Conservation (phyloP, 352 stramenopile genomes). For the Phytophthora fragariae region DNA sequence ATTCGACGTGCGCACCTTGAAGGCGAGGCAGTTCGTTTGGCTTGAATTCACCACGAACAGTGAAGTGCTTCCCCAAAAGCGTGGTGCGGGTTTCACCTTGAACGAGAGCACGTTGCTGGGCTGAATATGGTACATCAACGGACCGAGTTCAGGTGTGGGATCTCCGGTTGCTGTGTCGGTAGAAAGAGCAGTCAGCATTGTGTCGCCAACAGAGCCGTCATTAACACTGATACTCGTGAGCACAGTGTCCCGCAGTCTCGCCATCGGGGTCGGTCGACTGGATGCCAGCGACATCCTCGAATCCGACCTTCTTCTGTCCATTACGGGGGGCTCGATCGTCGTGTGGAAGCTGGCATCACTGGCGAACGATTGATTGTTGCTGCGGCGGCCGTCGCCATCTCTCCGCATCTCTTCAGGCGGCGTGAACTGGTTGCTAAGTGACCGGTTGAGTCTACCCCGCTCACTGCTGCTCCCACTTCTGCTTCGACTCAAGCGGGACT, state of each 20-base stretch:
- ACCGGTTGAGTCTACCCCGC: constrained; percentile 6
- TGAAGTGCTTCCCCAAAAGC: constrained; percentile 46
- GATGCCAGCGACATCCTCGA: constrained; percentile 8
- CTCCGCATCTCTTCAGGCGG: constrained; percentile 18
- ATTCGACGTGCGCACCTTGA: constrained; percentile 87
- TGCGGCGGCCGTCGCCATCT: constrained; percentile 9
- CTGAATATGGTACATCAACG: constrained; percentile 52
- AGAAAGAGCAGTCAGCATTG: constrained; percentile 39
- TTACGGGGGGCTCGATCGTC: constrained; percentile 13
- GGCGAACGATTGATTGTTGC: constrained; percentile 26
- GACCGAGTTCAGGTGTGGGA: constrained; percentile 15
- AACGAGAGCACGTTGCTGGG: constrained; percentile 57
- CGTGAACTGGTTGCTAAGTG: constrained; percentile 34
- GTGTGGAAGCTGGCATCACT: constrained; percentile 34
- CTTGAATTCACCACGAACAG: constrained; percentile 75
- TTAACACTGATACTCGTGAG: constrained; percentile 34
- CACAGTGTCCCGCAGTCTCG: constrained; percentile 22
- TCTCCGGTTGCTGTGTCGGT: constrained; percentile 17
- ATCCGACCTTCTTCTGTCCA: constrained; percentile 10
- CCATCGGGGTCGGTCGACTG: constrained; percentile 7
- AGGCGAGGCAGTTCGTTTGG: constrained; percentile 58
- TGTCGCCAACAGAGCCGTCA: constrained; percentile 38
- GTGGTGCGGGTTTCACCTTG: constrained; percentile 42
- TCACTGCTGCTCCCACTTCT: constrained; percentile 17
- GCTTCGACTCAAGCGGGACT: constrained; percentile 30